Base-by-base conservation (phyloP, 371 early-diverging fungal species). In the Phascolomyces articulosus region DNA sequence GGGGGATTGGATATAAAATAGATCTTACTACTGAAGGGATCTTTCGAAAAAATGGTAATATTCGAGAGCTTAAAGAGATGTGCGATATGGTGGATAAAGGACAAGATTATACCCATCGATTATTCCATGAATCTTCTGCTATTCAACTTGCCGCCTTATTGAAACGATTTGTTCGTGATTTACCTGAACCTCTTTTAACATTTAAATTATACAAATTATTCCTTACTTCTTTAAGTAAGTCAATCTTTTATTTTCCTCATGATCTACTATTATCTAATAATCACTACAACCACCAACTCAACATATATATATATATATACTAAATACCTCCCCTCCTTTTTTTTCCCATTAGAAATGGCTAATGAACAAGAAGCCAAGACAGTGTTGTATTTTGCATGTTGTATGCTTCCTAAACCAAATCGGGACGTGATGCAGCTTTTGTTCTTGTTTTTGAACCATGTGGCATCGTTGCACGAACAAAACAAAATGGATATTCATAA, bases 1-100 rank as follows among this genome's bases (percentile, higher is more conserved):
- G n/a, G n/a, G n/a, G n/a, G n/a, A n/a, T n/a, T n/a, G n/a, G 44
- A n/a, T 24, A 16, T 21, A 24, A 1, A n/a, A 7, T 44, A 91
- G 94, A 96, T 72, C 81, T 98, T 78, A 72, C 83, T 0, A 87
- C 91, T 9, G 98, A 97, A 78, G 98, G 98, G 8, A 90, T 97
- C 8, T 98, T 98, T 85, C 86, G 98, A 61, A 97, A 96, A 73
- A 98, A 95, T 68, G 98, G 98, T 18, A 97, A 98, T 71, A 96
- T 98, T 63, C 84, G 93, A 47, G 77, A 91, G 28, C 80, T 97
- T 49, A 92, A 92, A 61, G 91, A 91, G 40, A 73, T 93, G 55
- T 84, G 87, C n/a, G 95, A 96, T 20, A 70, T 80, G 0, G 74
- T 88, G n/a, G 94, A 96, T 68, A 51, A 84, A 86, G 58, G 84